These are phyloP conservation scores for Penicillium janthinellum DNA, from an alignment of 2,329 filamentous ascomycete species.

Conservation along the genomic window DNA sequence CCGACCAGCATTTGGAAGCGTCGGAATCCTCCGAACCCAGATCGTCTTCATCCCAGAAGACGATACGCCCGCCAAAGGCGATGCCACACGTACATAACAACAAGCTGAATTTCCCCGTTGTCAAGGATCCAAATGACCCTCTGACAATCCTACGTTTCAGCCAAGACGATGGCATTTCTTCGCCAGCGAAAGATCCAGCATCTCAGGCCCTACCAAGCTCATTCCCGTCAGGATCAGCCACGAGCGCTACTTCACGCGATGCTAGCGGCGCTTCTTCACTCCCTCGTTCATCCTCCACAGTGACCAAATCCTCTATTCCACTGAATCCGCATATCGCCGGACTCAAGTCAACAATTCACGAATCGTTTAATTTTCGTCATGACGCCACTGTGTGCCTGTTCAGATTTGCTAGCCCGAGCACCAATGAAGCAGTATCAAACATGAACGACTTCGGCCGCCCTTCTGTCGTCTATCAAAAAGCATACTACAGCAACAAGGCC, in stretches of 20 bases:
- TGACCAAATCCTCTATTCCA: conserved; percentile 1
- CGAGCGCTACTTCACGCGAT: conserved; percentile 5
- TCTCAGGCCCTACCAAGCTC: conserved; percentile 15
- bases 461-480: conserved; percentile 76
- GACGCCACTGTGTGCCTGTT: conserved; percentile 30
- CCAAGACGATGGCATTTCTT: conserved; percentile 60
- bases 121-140: conserved; percentile 73
- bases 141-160: conserved; percentile 66
- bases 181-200: conserved; percentile 45
- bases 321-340: conserved; percentile 24
- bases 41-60: conserved; percentile 29
- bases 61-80: conserved; percentile 26
- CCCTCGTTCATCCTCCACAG: conserved; percentile 24
- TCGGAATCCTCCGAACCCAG: conserved; percentile 21
- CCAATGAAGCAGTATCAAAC: conserved; percentile 55
- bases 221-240: conserved; percentile 8
- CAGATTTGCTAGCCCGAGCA: conserved; percentile 28
- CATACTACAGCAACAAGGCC: conserved; percentile 79
- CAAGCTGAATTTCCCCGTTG: conserved; percentile 68
- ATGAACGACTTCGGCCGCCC: conserved; percentile 61
- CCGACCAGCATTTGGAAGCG: not conserved
- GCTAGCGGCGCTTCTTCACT: conserved; percentile 14
- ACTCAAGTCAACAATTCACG: conserved; percentile 25
- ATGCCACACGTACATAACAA: conserved; percentile 38
- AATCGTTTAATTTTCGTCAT: conserved; percentile 33